Evolutionary conservation across 306 rosid species (phyloP), one percentile per base, ranked within the genome.

Genomic region (Cucurbita pepo): DNA sequence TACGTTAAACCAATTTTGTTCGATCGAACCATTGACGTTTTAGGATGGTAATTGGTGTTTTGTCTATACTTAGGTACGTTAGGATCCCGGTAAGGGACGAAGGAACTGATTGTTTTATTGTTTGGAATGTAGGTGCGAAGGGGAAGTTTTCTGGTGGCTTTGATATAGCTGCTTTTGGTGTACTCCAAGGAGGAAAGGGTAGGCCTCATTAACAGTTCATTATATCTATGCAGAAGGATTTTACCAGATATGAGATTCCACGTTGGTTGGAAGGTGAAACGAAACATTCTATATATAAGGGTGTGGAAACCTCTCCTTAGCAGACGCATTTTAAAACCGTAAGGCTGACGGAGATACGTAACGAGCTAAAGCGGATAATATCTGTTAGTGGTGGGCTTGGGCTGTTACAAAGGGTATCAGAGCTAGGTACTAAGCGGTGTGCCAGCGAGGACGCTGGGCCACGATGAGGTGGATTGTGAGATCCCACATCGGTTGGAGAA

Each of bases 111-210:
- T 16, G 7, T 8, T 69, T 69, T 36, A 9, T 50, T 50, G 16
- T 22, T 30, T 69, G 57, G 47, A 15, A 45, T 69, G 58, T 50
- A 93, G 98, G 98, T 80, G 97, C 94, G 4, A 90, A 80, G 76
- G 92, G 97, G 21, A 90, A 75, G 71, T 93, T 93, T 85, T 93
- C 98, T 19, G 98, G 98, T 73, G 98, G 98, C 34, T 94, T 94
- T 81, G 98, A 94, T 65, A 90, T 94, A 50, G 34, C 75, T 69
- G 86, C 90, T 58, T 94, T 94, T 73, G 90, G 86, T 66, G 84
- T 83, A 63, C 37, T 82, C 65, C 96, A 81, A 79, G 86, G 78
- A 61, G 87, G 85, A 41, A 82, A 61, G 40, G 88, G 98, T 94
- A 80, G 38, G 21, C 7, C 57, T 30, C 8, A 25, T 7, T 13